Evolutionary conservation across 495 filamentous ascomycete genomes (phyloP), one percentile per base, ranked within the genome.

Genomic region (Darksidea phi): DNA sequence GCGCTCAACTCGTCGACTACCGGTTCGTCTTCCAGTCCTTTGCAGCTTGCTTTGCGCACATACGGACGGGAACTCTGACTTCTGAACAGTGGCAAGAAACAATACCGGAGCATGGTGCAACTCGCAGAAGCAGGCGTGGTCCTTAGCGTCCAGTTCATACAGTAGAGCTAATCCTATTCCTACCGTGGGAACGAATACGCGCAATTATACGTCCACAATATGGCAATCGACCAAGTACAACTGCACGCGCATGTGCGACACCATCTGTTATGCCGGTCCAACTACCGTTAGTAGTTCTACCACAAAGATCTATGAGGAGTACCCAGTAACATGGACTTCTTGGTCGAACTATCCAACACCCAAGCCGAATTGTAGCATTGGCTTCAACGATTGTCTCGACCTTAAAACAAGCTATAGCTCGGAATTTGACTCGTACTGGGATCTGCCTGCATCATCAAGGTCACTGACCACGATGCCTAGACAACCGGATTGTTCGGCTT

Each of bases 361-460:
- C 1, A n/a, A 25, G n/a, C 55, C 55, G 20, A 50, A 20, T 17
- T 58, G 55, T 28, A 50, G 26, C 34, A 58, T 58, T 17, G 55
- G 55, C 10, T 49, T 49, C 28, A 58, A 21, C 32, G 55, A 58
- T 21, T 58, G 55, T 23, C 42, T 57, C 15, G 32, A 41, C 34
- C 36, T 57, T 2, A 25, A 17, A 26, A 47, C 38, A 1, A 46
- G 54, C 12, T 57, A 57, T 24, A 24, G 15, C 13, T 15, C 21
- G 12, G 37, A 21, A 7, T 57, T 24, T 7, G 23, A 10, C 13
- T 46, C n/a, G 13, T 57, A 25, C 17, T 57, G 42, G 23, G 34
- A n/a, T 11, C 21, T 28, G 23, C 41, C 41, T 15, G 20, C 11
- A 0, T 10, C 54, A 23, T 17, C 15, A 1, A 6, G 41, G 2